These are phyloP conservation scores for Sclerotinia subarctica DNA, from an alignment of 2,329 filamentous ascomycete genomes.

Conservation along the genomic window DNA sequence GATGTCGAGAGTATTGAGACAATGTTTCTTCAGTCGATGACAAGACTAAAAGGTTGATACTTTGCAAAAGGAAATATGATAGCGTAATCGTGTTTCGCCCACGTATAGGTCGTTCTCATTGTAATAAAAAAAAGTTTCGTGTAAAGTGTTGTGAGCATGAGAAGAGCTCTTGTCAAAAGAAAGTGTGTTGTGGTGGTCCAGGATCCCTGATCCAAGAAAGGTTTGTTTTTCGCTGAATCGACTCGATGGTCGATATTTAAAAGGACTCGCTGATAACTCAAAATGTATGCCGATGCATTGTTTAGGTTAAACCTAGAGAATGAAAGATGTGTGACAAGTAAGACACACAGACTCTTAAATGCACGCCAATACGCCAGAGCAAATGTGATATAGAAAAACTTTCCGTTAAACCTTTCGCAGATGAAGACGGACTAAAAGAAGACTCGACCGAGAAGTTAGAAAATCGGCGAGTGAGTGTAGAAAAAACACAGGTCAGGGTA, in stretches of 20 bases:
- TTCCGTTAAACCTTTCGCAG: conserved; percentile 21
- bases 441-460: conserved; percentile 10
- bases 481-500: conserved; percentile 20
- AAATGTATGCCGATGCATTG: conserved; percentile 35
- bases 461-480: conserved; percentile 10
- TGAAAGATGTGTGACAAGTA: conserved; percentile 5
- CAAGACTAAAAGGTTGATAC: background rate
- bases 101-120: background rate
- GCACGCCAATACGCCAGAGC: conserved; percentile 35
- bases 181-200: conserved; percentile 27
- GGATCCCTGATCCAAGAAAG: conserved; percentile 38
- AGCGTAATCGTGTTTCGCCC: conserved; percentile 8
- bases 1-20: conserved; percentile 7
- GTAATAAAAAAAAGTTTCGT: conserved; percentile 22
- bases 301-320: conserved; percentile 1
- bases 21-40: conserved; percentile 1
- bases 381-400: conserved; percentile 29
- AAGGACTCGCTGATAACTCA: conserved; percentile 28
- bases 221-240: conserved; percentile 24
- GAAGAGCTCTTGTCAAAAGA: conserved; percentile 29
- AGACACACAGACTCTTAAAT: conserved; percentile 18
- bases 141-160: conserved; percentile 21
- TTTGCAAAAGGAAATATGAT: conserved; percentile 14
- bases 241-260: conserved; percentile 25
- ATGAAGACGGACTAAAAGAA: conserved; percentile 14